Evolutionary conservation across 345 rosid genomes (phyloP).

Genomic region (Hevea brasiliensis): DNA sequence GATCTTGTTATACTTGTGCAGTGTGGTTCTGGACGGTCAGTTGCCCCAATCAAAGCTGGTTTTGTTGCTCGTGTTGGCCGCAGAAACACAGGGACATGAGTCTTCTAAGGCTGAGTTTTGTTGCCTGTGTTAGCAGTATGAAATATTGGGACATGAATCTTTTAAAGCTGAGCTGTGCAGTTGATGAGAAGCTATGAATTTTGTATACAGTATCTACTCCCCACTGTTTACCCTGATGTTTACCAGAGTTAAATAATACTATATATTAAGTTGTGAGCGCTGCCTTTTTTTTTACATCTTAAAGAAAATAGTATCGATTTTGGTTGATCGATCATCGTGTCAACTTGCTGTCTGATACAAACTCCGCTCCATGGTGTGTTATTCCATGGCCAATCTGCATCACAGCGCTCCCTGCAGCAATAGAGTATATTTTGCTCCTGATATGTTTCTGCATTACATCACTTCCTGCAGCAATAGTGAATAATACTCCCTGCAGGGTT

Average conservation of each 20-base stretch:
- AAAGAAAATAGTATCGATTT: background rate
- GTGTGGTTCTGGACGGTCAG: slow-evolving; percentile 97
- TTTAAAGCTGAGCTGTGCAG: background rate
- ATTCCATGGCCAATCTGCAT: too few relatives aligned
- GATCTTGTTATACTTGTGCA: slow-evolving; percentile 28
- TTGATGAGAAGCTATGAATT: background rate
- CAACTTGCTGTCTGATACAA: background rate
- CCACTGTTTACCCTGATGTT: background rate
- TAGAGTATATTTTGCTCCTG: too few relatives aligned
- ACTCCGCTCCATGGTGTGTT: too few relatives aligned
- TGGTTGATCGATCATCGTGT: background rate
- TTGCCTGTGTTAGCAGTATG: background rate
- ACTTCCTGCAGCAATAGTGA: too few relatives aligned
- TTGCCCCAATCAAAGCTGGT: slow-evolving; percentile 94
- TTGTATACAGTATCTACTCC: background rate
- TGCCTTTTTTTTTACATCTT: background rate
- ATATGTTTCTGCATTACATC: too few relatives aligned
- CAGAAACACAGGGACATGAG: slow-evolving; percentile 63
- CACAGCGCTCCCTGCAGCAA: too few relatives aligned
- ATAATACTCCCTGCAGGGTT: too few relatives aligned
- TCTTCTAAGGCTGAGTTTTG: slow-evolving; percentile 4
- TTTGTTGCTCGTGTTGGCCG: slow-evolving; percentile 98
- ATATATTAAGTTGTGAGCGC: background rate
- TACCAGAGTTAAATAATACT: background rate
- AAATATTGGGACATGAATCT: slow-evolving; percentile 37